A percentile compares a stretch with the other conserved stretches of the same genome.
Evolutionary conservation across 1,139 yeast species (phyloP).

Genomic region (Candida neerlandica): DNA sequence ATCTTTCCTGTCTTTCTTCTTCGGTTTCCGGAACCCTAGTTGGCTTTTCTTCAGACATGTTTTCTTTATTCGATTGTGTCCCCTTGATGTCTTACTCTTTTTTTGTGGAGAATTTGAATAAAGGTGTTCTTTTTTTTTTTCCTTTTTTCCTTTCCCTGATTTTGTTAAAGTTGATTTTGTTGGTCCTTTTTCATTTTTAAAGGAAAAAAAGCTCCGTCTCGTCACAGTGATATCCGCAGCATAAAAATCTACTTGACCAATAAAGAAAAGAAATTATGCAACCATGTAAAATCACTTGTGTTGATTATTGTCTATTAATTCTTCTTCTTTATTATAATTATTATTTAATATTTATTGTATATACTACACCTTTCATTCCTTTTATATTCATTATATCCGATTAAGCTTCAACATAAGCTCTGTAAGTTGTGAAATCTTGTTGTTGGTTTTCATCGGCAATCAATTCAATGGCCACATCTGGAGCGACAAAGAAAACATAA

Average conservation of each 20-base stretch:
- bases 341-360: not conserved
- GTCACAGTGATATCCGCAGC: too few species aligned
- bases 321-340: not conserved
- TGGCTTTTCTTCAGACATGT: conserved; percentile 12
- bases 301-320: not conserved
- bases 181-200: not conserved
- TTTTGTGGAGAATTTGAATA: not conserved
- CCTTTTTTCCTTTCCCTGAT: not conserved
- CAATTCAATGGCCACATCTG: conserved; percentile 66
- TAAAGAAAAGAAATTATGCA: too few species aligned
- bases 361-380: not conserved
- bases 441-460: conserved; percentile 46
- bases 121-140: not conserved
- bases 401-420: conserved; percentile 80
- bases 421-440: conserved; percentile 66
- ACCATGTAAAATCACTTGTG: too few species aligned
- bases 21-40: conserved; percentile 24
- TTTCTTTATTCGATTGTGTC: not conserved
- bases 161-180: not conserved
- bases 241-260: too few species aligned
- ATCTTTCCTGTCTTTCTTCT: conserved; percentile 30
- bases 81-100: not conserved
- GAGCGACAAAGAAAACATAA: conserved; percentile 81
- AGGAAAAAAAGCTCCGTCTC: not conserved
- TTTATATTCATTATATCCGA: not conserved